phyloP scores from a whole-genome alignment of 2,329 filamentous ascomycete genomes.

The Neonectria sp. region DNA sequence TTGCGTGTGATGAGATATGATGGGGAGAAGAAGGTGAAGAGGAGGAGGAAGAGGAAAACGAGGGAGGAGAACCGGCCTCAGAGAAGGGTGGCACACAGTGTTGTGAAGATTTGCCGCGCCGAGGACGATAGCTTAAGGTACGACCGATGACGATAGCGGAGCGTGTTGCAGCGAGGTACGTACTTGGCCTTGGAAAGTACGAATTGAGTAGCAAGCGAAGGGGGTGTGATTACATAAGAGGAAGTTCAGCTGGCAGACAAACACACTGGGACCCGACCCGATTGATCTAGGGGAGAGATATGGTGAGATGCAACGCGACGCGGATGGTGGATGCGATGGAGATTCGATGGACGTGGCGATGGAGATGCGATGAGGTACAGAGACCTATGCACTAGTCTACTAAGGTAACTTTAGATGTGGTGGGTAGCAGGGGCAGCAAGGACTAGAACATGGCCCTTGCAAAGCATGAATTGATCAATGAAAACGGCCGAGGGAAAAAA shows the following conservation, averaged over 20 bases:
- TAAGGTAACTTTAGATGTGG: too few species aligned
- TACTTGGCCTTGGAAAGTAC: not conserved
- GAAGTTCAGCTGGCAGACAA: not conserved
- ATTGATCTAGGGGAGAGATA: not conserved
- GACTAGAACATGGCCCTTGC: not conserved
- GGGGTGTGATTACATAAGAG: slow-evolving; percentile 4
- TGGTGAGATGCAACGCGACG: not conserved
- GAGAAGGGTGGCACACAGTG: slow-evolving; percentile 5
- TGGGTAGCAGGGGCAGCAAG: not conserved
- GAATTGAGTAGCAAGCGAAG: not conserved
- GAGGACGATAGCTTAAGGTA: slow-evolving; percentile 2
- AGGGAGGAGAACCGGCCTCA: not conserved
- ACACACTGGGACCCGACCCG: not conserved
- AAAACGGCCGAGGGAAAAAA: not conserved
- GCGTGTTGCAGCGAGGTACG: not conserved
- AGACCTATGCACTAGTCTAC: not conserved
- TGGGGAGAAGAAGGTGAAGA: slow-evolving; percentile 1
- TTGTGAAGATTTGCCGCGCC: slow-evolving; percentile 3
- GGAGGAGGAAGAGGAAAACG: not conserved
- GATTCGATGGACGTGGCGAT: not conserved
- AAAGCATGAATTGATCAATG: slow-evolving; percentile 3
- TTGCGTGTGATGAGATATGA: slow-evolving; percentile 1
- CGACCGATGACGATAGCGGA: slow-evolving; percentile 2
- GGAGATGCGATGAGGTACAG: not conserved
- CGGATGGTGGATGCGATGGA: slow-evolving; percentile 3